These are phyloP conservation scores for Discostella stelligeroides DNA, from an alignment of 108 stramenopile genomes.

Conservation along the genomic window DNA sequence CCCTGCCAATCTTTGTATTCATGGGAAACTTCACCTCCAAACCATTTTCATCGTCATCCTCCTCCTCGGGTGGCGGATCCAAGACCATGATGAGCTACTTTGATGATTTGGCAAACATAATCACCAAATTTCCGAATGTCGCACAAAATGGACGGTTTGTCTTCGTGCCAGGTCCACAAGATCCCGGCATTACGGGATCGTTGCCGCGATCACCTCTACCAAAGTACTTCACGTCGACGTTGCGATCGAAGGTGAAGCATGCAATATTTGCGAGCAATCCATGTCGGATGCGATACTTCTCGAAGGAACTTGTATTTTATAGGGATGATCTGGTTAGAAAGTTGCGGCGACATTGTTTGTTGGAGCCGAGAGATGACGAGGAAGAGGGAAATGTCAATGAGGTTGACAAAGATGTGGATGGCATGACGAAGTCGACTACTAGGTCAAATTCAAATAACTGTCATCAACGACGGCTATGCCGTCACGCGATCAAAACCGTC, in stretches of 20 bases:
- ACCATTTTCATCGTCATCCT: conserved; percentile 22
- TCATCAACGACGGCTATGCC: conserved; percentile 25
- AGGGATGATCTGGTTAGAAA: conserved; percentile 87
- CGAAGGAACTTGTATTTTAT: conserved; percentile 91
- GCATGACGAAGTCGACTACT: neutral
- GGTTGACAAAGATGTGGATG: conserved; percentile 4
- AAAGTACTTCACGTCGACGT: conserved; percentile 52
- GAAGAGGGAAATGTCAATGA: conserved; percentile 31
- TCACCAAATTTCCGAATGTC: conserved; percentile 58
- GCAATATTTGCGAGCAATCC: conserved; percentile 78
- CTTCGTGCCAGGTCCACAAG: conserved; percentile 91
- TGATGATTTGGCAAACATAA: conserved; percentile 68
- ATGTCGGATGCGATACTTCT: conserved; percentile 82
- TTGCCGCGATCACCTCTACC: conserved; percentile 76
- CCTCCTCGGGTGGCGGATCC: conserved; percentile 23
- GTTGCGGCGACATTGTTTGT: conserved; percentile 72
- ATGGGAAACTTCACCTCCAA: conserved; percentile 93
- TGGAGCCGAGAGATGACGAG: conserved; percentile 54
- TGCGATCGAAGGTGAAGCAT: conserved; percentile 52
- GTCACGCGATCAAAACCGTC: conserved; percentile 82
- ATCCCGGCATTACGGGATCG: conserved; percentile 66
- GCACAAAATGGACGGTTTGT: conserved; percentile 75
- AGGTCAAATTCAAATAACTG: too few relatives aligned
- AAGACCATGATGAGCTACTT: conserved; percentile 62
- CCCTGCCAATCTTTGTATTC: conserved; percentile 83